Evolutionary conservation across 1,284 basidiomycete species (phyloP), one percentile per base, ranked within the genome.

Genomic region (Cryptococcus jaspeensis): DNA sequence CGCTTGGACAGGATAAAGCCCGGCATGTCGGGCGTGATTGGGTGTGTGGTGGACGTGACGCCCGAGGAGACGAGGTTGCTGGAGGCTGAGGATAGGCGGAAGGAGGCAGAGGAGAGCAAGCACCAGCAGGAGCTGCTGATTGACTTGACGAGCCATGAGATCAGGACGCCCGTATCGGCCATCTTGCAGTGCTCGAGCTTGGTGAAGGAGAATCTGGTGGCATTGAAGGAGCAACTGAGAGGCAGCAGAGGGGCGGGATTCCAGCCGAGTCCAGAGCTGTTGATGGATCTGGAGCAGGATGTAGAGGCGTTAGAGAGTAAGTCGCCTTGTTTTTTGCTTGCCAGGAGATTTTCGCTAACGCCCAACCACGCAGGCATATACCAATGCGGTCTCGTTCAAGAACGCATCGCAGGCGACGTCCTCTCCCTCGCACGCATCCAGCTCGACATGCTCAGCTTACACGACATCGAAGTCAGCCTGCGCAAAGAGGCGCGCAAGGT

Each of bases 401-500:
- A 77, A 52, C 72, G 78, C 5, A 79, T 80, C 39, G 77, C 78
- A 3, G 75, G 74, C 40, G 78, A 80, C 50, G 72, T 79, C n/a
- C 66, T 79, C 5, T 76, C 76, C 0, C 61, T 80, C 1, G 76
- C 77, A 0, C 62, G 77, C 11, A 74, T 80, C 28, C 78, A 80
- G 54, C 73, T 79, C n/a, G 69, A 70, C 53, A 69, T 71, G 69
- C 63, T 74, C 32, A 59, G 42, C 23, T 39, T 76, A 3, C 65
- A 71, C 62, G 65, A 70, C 18, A 67, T 78, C 46, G 74, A 76
- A 49, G 76, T 71, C 52, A 69, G 77, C 47, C 51, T 79, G 22
- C 53, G 64, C n/a, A 64, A 64, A 22, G 75, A 78, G 53, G 72
- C 73, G 3, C 62, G 65, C 13, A 77, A 75, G 55, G 44, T 70